Base-by-base conservation (phyloP, 1,284 basidiomycete species). In the Paramarasmius palmivorus region DNA sequence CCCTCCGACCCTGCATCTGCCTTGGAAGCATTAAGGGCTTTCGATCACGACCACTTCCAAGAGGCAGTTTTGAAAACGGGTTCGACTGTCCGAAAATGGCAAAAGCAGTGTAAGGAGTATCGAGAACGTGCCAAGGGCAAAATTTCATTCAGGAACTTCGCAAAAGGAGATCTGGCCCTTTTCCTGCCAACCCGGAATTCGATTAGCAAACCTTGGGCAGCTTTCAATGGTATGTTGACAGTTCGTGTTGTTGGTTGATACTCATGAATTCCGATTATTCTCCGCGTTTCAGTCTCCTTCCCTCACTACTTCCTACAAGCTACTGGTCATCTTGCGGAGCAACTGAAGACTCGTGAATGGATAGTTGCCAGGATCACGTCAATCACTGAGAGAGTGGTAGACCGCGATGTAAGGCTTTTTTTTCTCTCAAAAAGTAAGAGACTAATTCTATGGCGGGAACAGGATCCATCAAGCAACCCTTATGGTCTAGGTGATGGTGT, bases 251-350 rank as follows among this genome's bases (percentile, higher is more conserved):
- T 15, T 32, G 15, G 7, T 32, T 36, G 32, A 17, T 48, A 48
- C 32, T 53, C 39, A 50, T 61, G 53, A 65, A 59, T 56, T 67
- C 74, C 74, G 73, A 77, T 52, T 58, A 67, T 76, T 71, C 59
- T 63, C 69, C 71, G 49, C 55, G 54, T 58, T 57, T 26, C 63
- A 93, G 93, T 97, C 6, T 94, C 92, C 5, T 95, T 93, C 70
- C 96, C 96, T 34, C 96, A 98, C 73, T 96, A 96, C 72, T 99
- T 99, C 75, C 82, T 99, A 41, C 86, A 93, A 65, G 90, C 93
- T 5, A 90, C 86, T 0, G 90, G 88, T 1, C 82, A 87, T 59
- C 78, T 98, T 37, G 89, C 87, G 9, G 92, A 95, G 63, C 90
- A 95, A 65, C 73, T 94, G 52, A 89, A 88, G 68, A 85, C 84